Conservation (phyloP, 768 basidiomycete species). For the Glaciozyma antarctica region DNA sequence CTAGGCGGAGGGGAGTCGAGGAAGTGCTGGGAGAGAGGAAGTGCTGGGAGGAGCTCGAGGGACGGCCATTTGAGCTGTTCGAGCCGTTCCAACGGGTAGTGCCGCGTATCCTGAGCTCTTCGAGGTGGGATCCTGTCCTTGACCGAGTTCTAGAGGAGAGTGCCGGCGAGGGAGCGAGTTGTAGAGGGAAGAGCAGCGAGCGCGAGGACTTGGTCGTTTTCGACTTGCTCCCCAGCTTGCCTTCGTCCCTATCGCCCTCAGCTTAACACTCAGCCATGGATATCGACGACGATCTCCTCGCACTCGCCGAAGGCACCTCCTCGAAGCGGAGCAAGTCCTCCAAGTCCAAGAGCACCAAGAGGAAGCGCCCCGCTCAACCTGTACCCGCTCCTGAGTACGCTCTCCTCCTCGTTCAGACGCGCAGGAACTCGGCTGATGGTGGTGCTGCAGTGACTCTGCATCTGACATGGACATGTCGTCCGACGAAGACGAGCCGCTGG, state of each 20-base stretch:
- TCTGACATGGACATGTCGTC: conserved; percentile 36
- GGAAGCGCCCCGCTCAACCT: conserved; percentile 10
- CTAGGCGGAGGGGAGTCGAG: conserved; percentile 19
- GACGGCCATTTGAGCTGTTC: too few relatives aligned
- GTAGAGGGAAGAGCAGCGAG: too few relatives aligned
- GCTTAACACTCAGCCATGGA: conserved; percentile 6
- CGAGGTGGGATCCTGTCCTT: too few relatives aligned
- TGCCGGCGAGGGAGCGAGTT: too few relatives aligned
- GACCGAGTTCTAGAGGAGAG: too few relatives aligned
- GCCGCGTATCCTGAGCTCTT: too few relatives aligned
- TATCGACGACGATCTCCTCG: conserved; percentile 60
- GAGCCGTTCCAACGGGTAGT: too few relatives aligned
- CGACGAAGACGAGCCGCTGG: conserved; percentile 47
- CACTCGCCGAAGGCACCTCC: conserved; percentile 58
- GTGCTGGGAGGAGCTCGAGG: conserved; percentile 18
- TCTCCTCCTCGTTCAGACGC: background rate
- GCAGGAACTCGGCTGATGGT: background rate
- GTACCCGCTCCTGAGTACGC: conserved; percentile 6
- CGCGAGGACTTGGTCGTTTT: too few relatives aligned
- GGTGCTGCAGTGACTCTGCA: conserved; percentile 9
- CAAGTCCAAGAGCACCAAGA: conserved; percentile 7
- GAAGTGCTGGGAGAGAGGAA: conserved; percentile 10
- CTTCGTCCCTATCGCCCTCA: too few relatives aligned
- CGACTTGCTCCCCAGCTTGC: too few relatives aligned
- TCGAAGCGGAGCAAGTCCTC: conserved; percentile 15